These are phyloP conservation scores for Fraxinus velutina DNA, from an alignment of 305 asterid genomes.

Conservation along the genomic window DNA sequence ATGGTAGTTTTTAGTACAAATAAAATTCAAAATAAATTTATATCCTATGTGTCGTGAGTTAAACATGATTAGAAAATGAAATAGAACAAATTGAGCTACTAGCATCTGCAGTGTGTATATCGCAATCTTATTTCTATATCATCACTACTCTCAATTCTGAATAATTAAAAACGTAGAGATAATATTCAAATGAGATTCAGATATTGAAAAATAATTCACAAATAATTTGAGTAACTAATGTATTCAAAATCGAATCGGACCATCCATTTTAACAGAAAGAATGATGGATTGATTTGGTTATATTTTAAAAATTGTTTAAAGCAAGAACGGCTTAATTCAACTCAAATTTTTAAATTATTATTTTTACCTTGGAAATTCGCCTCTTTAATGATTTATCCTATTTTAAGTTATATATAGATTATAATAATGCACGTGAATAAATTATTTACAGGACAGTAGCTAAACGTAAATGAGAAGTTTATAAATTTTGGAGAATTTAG, in stretches of 20 bases:
- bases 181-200: neutral
- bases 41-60: neutral
- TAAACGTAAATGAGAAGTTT: neutral
- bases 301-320: no score
- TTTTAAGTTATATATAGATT: no score
- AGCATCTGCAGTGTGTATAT: neutral
- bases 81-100: neutral
- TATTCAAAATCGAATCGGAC: neutral
- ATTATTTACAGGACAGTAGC: neutral
- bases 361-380: neutral
- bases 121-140: neutral
- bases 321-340: neutral
- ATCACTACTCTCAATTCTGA: neutral
- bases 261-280: neutral
- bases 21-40: neutral
- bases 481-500: slow-evolving; percentile 12
- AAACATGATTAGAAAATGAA: neutral
- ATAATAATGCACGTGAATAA: neutral
- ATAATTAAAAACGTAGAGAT: neutral
- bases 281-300: neutral
- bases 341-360: neutral
- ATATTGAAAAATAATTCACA: no score
- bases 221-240: neutral
- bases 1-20: neutral
- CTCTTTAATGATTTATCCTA: neutral